These are phyloP conservation scores for Casuarina equisetifolia DNA, from an alignment of 306 rosid species.

Conservation along the genomic window DNA sequence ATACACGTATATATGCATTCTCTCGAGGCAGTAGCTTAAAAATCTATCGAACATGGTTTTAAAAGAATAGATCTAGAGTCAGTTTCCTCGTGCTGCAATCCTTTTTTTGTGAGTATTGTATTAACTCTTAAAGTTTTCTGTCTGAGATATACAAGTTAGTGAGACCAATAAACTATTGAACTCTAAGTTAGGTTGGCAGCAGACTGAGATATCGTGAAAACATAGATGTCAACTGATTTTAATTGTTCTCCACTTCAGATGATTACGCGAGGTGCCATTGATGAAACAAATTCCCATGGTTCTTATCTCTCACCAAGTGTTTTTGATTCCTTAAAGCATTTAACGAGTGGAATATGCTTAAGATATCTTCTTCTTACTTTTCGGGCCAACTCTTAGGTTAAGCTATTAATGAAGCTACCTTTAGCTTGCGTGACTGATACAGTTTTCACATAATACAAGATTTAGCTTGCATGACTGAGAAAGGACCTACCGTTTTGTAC, in stretches of 20 bases:
- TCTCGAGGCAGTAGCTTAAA: neutral
- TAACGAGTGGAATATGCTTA: constrained; percentile 33
- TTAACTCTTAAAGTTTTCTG: neutral
- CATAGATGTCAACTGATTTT: constrained; percentile 23
- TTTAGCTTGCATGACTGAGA: neutral
- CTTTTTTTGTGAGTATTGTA: neutral
- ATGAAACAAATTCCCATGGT: constrained; percentile 30
- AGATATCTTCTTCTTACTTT: constrained; percentile 9
- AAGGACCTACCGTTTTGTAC: neutral
- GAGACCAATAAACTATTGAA: neutral
- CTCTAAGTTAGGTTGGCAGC: neutral
- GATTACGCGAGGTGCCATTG: constrained; percentile 28
- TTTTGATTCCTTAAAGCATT: constrained; percentile 45
- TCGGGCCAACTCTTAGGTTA: neutral
- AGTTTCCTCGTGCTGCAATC: neutral
- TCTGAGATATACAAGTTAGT: neutral
- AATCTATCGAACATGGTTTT: neutral
- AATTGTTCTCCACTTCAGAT: constrained; percentile 40
- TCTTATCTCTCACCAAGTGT: constrained; percentile 28
- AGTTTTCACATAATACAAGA: no score
- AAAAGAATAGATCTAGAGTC: neutral
- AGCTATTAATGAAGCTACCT: neutral
- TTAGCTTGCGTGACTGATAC: no score
- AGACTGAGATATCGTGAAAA: constrained; percentile 29
- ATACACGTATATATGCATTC: neutral